Evolutionary conservation across 352 stramenopile species (phyloP), one percentile per base, ranked within the genome.

Genomic region (Pythium dissotocum): DNA sequence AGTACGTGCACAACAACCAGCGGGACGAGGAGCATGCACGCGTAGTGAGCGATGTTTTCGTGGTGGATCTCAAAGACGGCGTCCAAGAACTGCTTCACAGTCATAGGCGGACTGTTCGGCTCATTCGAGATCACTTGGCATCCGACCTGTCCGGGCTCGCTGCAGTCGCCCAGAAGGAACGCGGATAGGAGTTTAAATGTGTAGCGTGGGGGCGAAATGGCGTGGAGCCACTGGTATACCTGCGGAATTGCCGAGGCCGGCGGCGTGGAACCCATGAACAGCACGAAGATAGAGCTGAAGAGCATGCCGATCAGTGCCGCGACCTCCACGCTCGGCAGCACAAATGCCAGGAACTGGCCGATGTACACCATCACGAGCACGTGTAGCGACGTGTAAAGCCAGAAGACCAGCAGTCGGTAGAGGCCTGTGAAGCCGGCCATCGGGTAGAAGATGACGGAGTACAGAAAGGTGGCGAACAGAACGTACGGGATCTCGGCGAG

Each of bases 401-500:
- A 81, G 59, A 85, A 94, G 65, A 93, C 83, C 44, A 92, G 77
- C 36, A 75, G 67, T 2, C 58, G 77, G 6, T 38, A 48, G 6
- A 78, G 58, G 30, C 76, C 75, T 0, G 64, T 67, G 53, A 83
- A 87, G 52, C 73, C 79, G 2, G 83, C 75, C 52, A 91, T 61
- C 40, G 95, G 82, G 64, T 94, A 98, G 38, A 93, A 92, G 48
- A 96, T 62, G 9, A 67, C 68, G 0, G 75, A 75, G 65, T 85
- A 89, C 7, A 88, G 5, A 38, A 85, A 48, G n/a, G 69, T 70
- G 0, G 61, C 61, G 12, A 56, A 21, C 2, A 85, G 72, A 2
- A 82, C 67, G 65, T 87, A 86, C 38, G 79, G 77, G 52, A 90
- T 71, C 77, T 98, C 93, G 0, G 79, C 78, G 32, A 98, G 30